Conservation (phyloP, 495 filamentous ascomycete genomes). For the Neurospora sp. region DNA sequence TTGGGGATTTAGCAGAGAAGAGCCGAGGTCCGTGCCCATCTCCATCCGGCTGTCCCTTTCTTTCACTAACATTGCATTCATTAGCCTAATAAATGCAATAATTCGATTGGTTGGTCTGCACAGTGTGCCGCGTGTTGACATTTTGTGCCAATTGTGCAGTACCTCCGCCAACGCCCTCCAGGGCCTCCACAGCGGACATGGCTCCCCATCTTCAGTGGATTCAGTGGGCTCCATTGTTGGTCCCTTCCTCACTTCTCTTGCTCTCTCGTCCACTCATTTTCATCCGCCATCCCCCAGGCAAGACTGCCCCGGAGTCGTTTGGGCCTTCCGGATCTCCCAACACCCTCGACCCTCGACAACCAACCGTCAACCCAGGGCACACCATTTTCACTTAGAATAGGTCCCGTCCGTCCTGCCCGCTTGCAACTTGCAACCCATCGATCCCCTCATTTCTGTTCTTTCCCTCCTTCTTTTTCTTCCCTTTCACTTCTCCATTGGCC, state of each 20-base stretch:
- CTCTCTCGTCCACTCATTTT: not conserved
- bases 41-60: not conserved
- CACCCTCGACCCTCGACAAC: not conserved
- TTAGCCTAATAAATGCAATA: not conserved
- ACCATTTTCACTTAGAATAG: not conserved
- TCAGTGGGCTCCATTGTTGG: not conserved
- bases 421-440: constrained; percentile 2
- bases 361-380: not conserved
- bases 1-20: not conserved
- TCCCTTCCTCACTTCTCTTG: not conserved
- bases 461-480: constrained; percentile 10
- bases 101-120: not conserved
- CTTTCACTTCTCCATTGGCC: constrained; percentile 18
- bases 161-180: not conserved
- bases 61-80: not conserved
- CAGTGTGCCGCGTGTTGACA: not conserved
- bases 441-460: constrained; percentile 14
- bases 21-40: not conserved
- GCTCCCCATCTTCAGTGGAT: not conserved
- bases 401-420: not conserved
- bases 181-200: not conserved
- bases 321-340: not conserved
- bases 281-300: not conserved
- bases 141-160: not conserved
- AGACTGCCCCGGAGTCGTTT: not conserved